Conservation (phyloP, 352 stramenopile species). For the Globisporangium irregulare region DNA sequence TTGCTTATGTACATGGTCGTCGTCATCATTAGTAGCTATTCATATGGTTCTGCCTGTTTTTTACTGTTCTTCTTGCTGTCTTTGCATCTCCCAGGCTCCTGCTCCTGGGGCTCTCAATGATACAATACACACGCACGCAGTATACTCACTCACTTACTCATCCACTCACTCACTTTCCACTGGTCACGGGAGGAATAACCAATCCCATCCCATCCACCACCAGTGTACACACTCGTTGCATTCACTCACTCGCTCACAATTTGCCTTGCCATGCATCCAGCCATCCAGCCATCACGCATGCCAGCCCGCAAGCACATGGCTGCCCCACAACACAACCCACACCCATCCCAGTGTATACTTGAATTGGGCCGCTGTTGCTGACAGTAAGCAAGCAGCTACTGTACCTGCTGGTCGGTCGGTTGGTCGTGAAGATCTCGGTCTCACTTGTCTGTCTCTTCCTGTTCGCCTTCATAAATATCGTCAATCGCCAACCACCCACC, state of each 20-base stretch:
- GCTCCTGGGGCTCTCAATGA: not conserved
- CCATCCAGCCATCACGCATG: no score
- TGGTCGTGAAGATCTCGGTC: not conserved
- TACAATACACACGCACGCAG: conserved; percentile 2
- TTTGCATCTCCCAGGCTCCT: not conserved
- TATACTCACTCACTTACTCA: not conserved
- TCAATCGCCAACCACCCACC: not conserved
- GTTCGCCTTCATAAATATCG: not conserved
- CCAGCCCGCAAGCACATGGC: not conserved
- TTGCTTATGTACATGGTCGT: not conserved
- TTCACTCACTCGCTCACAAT: not conserved
- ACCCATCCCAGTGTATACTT: not conserved
- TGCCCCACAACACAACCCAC: no score
- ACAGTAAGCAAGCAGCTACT: not conserved
- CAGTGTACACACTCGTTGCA: not conserved
- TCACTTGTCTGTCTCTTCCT: not conserved
- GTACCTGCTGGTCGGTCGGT: not conserved
- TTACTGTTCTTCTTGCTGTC: not conserved
- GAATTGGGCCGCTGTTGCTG: not conserved
- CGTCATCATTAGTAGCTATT: not conserved
- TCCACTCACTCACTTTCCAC: not conserved
- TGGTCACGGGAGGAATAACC: no score
- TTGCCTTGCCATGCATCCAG: not conserved
- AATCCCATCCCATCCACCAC: not conserved
- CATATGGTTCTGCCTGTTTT: not conserved